Conservation (phyloP, 805 yeast species). For the Ogataea degrootiae region DNA sequence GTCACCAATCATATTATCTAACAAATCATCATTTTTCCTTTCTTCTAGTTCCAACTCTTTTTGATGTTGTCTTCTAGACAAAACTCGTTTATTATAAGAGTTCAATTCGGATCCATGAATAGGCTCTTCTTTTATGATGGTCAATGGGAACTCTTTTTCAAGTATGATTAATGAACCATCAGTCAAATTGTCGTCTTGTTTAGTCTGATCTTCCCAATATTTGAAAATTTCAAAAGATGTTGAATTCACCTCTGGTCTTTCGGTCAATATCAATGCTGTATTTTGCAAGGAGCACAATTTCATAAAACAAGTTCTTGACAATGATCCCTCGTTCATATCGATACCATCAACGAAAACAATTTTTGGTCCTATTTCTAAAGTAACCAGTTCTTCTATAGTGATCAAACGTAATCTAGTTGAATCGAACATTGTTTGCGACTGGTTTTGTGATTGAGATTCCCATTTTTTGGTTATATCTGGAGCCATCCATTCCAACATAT, state of each 20-base stretch:
- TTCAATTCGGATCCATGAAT: conserved; percentile 47
- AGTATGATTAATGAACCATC: conserved; percentile 62
- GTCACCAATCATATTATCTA: conserved; percentile 29
- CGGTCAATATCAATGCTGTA: conserved; percentile 73
- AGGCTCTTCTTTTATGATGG: conserved; percentile 41
- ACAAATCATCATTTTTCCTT: conserved; percentile 28
- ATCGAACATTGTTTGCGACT: conserved; percentile 74
- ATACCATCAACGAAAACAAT: conserved; percentile 75
- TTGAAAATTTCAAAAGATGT: conserved; percentile 45
- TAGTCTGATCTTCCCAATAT: conserved; percentile 48
- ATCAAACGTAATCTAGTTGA: conserved; percentile 49
- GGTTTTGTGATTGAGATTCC: conserved; percentile 64
- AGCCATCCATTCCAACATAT: conserved; percentile 95
- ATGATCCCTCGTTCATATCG: conserved; percentile 59
- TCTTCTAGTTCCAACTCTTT: conserved; percentile 30
- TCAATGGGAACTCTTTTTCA: conserved; percentile 34
- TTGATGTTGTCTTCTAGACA: conserved; percentile 39
- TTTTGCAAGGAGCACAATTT: conserved; percentile 59
- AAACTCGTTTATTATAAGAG: conserved; percentile 42
- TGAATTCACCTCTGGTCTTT: conserved; percentile 46
- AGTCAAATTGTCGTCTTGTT: conserved; percentile 34
- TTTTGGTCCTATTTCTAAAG: conserved; percentile 57
- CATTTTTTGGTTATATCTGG: conserved; percentile 79
- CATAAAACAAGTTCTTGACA: conserved; percentile 47
- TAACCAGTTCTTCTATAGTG: conserved; percentile 50